Percentiles rank a stretch among this genome's conserved stretches.
phyloP scores from a whole-genome alignment of 2,329 filamentous ascomycete genomes.

The Penicillium griseofulvum region DNA sequence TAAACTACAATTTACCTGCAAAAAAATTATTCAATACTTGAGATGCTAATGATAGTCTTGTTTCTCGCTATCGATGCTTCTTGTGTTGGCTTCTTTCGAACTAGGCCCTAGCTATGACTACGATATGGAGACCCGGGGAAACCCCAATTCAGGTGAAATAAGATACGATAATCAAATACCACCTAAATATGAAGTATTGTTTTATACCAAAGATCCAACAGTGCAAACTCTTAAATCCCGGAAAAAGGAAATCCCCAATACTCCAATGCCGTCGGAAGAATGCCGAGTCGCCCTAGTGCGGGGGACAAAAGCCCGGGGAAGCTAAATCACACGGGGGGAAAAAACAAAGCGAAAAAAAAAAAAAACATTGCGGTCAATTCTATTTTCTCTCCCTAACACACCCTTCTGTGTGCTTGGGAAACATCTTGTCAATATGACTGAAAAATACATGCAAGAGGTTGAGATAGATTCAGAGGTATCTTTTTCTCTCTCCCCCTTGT shows the following conservation, averaged over 20 bases:
- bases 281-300: conserved; percentile 17
- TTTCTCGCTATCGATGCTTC: not conserved
- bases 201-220: not conserved
- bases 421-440: conserved; percentile 17
- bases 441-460: conserved; percentile 15
- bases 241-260: not conserved
- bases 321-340: conserved; percentile 9
- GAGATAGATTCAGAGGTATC: conserved; percentile 18
- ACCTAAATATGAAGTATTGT: not conserved
- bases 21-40: not conserved
- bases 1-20: not conserved
- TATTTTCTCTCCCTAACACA: not conserved
- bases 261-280: conserved; percentile 12
- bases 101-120: too few relatives aligned
- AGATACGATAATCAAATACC: not conserved
- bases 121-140: conserved; percentile 4
- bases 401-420: not conserved
- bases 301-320: conserved; percentile 15
- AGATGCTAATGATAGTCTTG: not conserved
- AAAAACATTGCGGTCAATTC: not conserved
- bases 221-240: not conserved
- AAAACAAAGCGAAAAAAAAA: conserved; percentile 4
- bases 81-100: not conserved
- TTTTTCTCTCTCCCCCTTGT: not conserved
- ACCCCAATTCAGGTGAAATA: not conserved